Evolutionary conservation across 1,139 yeast genomes (phyloP), one percentile per base, ranked within the genome.

Genomic region (Scheffersomyces titani): DNA sequence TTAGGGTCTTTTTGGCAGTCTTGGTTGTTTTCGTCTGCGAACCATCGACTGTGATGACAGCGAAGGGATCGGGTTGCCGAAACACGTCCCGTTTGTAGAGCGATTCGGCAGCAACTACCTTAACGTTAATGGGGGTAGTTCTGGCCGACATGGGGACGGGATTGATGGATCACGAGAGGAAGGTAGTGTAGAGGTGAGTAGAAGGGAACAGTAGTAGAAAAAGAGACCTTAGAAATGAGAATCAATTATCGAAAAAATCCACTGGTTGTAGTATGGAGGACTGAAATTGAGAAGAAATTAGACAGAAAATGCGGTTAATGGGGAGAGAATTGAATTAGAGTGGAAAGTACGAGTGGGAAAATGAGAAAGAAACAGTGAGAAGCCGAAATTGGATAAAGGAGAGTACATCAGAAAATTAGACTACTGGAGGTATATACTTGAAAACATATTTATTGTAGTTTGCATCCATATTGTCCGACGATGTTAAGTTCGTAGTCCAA

Each of bases 41-140:
- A 5, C 99, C 99, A 71, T 94, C 99, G 19, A 96, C 96, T 6
- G 98, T 94, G 63, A 94, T 81, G 48, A 96, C 99, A 0, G 98
- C 98, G 77, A 94, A 94, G 6, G 99, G 99, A 72, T 94, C 99
- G 1, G 99, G 99, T 63, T 88, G 90, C 65, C 97, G 87, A 71
- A 94, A 92, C 21, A 96, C 93, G 73, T 94, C 99, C 63, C 99
- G 83, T 74, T 94, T 94, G 74, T 91, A 92, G 59, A 94, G 87
- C 49, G 97, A 92, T 72, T 96, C 99, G 9, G 98, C 98, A 46
- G 98, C 98, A 58, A 94, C 94, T 53, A 94, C 89, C 70, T 90
- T 89, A 53, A 89, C 93, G 54, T 83, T 84, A 65, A 89, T 80
- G 19, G 73, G 69, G 3, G 79, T 67, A 57, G 72, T 65, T 61